A percentile compares a stretch with the other conserved stretches of the same genome.
Evolutionary conservation across 1,284 basidiomycete genomes (phyloP).

Genomic region (Sanghuangporus baumii): DNA sequence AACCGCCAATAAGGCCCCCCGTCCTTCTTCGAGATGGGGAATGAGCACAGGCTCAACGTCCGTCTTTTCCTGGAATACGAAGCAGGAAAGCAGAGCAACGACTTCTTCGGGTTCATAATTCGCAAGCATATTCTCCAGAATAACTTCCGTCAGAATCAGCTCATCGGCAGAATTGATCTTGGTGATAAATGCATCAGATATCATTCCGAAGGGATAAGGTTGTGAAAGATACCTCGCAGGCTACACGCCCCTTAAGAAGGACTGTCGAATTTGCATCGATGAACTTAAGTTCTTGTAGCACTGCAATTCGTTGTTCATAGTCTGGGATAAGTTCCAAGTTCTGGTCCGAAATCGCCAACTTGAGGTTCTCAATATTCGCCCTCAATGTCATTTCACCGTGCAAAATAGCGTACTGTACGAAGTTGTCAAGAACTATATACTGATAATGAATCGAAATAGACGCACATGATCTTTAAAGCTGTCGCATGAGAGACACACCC

Average conservation of each 20-base stretch:
- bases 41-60: conserved; percentile 80
- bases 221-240: conserved; percentile 76
- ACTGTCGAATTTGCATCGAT: conserved; percentile 94
- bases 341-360: conserved; percentile 86
- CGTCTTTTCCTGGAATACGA: conserved; percentile 97
- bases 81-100: conserved; percentile 94
- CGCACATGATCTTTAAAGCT: conserved; percentile 53
- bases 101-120: conserved; percentile 92
- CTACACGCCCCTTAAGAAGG: conserved; percentile 93
- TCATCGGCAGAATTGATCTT: conserved; percentile 98
- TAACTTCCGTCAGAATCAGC: conserved; percentile 93
- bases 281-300: conserved; percentile 88
- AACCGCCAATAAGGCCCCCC: conserved; percentile 73
- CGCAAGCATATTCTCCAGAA: conserved; percentile 91
- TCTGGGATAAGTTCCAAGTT: conserved; percentile 96
- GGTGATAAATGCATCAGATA: not conserved
- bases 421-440: not conserved
- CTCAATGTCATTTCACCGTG: conserved; percentile 75
- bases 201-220: not conserved
- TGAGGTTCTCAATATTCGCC: conserved; percentile 69
- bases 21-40: conserved; percentile 73
- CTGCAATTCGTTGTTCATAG: conserved; percentile 90
- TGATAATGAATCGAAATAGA: not conserved
- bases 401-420: conserved; percentile 60
- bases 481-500: conserved; percentile 52